Evolutionary conservation across 2,329 filamentous ascomycete genomes (phyloP), one percentile per base, ranked within the genome.

Genomic region (Monilinia aucupariae): DNA sequence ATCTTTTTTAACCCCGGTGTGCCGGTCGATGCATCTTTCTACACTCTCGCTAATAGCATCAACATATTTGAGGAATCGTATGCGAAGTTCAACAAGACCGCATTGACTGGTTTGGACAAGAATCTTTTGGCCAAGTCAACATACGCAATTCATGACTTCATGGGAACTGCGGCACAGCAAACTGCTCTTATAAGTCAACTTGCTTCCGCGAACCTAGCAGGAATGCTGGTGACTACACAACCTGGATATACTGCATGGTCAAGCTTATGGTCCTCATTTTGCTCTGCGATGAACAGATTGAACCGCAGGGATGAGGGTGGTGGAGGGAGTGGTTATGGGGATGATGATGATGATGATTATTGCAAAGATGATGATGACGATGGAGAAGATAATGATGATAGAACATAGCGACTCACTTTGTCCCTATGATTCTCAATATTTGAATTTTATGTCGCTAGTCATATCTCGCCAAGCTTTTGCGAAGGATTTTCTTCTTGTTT

Each of bases 1-100:
- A 64, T 70, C 20, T 63, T 59, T 6, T 66, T 67, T 20, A 70
- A 70, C 45, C 69, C 67, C 15, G 69, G 68, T 2, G 65, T 68
- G 2, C 47, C 55, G 5, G 68, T 70, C 17, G 67, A 66, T 59
- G 58, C 61, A 0, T 55, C 61, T 4, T 69, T 64, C 56, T 70
- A 69, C 62, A 58, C 63, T 17, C 52, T 70, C 10, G 67, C 69
- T 27, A 68, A 70, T 53, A 60, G 61, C 22, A 64, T 70, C 49
- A 68, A 67, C 25, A 56, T 70, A 25, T 70, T 68, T 49, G 68
- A 70, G 30, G 60, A 49, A 13, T 37, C 51, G 43, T 58, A 48
- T 52, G 58, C 61, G 30, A 64, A 62, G 3, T 69, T 68, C 60
- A 67, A 69, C 25, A 9, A 63, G 6, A 53, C 62, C 12, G 30